Evolutionary conservation across 1,284 basidiomycete genomes (phyloP), one percentile per base, ranked within the genome.

Genomic region (Boletus mariae): DNA sequence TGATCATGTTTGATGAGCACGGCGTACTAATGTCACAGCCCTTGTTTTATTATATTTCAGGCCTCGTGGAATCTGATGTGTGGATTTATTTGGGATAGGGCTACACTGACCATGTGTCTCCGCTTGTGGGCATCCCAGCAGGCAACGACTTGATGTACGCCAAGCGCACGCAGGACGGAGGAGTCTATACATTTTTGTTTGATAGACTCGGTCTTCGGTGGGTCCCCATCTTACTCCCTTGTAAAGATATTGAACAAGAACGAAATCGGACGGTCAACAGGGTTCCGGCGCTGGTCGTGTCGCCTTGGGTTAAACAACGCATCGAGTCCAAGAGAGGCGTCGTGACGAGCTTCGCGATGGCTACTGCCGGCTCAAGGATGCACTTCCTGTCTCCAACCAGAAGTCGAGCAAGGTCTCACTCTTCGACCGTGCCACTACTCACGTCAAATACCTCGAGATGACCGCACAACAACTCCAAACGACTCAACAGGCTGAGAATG

Each of bases 1-100:
- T 67, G 5, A 17, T 67, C 44, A 61, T 65, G 10, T 64, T 64
- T 46, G 65, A 64, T n/a, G 62, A 64, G 38, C 65, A 64, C 4
- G 62, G 62, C 2, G 62, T 64, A 48, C n/a, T 20, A 20, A 65
- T 61, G 8, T 2, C 0, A 20, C 17, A 20, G 17, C 26, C 11
- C 2, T 1, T 3, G 2, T 17, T 31, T 2, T 3, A 23, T 40
- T 37, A 1, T 37, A 17, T 17, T 8, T 37, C 25, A 5, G 5
- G 40, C 9, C 23, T 13, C 41, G 12, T 13, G 25, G 12, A 13
- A 25, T 25, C 23, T 26, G 23, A 42, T n/a, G 23, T 26, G 11
- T 7, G 20, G 2, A 11, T 13, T 6, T 10, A 8, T 35, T 35
- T 35, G 35, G 28, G 13, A 41, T 17, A 67, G 62, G 62, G 62